Percentiles rank a stretch among this genome's conserved stretches.
Conservation (phyloP, 768 basidiomycete species). For the Exidia glandulosa region DNA sequence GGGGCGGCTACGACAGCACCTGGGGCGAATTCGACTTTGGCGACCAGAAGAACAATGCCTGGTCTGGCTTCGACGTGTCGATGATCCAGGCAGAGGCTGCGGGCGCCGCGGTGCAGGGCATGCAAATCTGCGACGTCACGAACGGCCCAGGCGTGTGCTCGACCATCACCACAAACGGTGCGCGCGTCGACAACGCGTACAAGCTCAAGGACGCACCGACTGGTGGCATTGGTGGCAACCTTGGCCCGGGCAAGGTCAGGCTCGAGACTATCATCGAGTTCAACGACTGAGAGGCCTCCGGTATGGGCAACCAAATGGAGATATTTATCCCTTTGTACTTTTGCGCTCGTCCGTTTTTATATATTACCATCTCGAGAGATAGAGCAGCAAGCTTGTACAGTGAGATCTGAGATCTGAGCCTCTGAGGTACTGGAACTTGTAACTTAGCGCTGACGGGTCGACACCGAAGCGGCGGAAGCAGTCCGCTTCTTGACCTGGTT, state of each 20-base stretch:
- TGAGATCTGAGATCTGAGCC: no score
- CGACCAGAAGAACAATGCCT: background rate
- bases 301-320: background rate
- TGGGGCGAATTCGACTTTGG: slow-evolving; percentile 1
- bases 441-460: no score
- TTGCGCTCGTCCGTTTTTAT: background rate
- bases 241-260: background rate
- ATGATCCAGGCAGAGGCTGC: background rate
- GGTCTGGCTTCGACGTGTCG: background rate
- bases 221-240: background rate
- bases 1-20: background rate
- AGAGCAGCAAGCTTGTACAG: no score
- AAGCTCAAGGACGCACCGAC: background rate
- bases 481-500: no score
- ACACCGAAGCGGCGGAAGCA: no score
- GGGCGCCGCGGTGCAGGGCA: background rate
- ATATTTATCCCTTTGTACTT: background rate
- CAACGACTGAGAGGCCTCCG: background rate
- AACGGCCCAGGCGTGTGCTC: background rate
- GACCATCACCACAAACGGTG: background rate
- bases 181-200: background rate
- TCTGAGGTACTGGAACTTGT: no score
- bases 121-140: background rate
- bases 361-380: no score
- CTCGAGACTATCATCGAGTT: background rate